Base-by-base conservation (phyloP, 371 early-diverging fungal species). In the Mortierella sp. region DNA sequence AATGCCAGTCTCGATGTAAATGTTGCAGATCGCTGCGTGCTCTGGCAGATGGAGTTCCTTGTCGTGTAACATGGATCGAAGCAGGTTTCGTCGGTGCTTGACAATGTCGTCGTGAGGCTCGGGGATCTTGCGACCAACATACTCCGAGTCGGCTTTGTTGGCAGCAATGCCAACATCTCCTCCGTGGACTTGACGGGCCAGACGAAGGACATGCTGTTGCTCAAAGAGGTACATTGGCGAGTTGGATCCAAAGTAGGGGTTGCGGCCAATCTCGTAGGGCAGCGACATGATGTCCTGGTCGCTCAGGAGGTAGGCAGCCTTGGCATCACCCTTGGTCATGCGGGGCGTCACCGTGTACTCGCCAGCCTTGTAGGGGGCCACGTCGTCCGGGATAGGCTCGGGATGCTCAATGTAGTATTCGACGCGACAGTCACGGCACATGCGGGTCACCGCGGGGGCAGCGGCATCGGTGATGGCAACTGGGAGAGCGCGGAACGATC, bases 151-250 rank as follows among this genome's bases (percentile, higher is more conserved):
- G 22, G 44, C 55, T n/a, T 44, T 41, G 43, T 16, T 16, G 4
- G 58, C 55, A 24, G 58, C 71, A 1, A 85, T 73, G 24, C 85
- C 80, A 6, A 77, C 39, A 48, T 80, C 80, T 8, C 85, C 85
- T 24, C 85, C 80, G 65, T 79, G 85, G 9, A 85, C 70, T n/a
- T 50, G 47, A 2, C 85, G 66, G 8, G 80, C 74, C 31, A 71
- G 39, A 1, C 19, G 26, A 29, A 70, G 41, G n/a, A 85, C 47
- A 8, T 70, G 29, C 8, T 65, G 29, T n/a, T 68, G 39, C 1
- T 73, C 70, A 39, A 74, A 85, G 1, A 85, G 64, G 16, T 76
- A 74, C 85, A 85, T 77, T 1, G 77, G 80, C 7, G 80, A 61
- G 2, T 77, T 74, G 19, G 7, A 8, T 9, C 75, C 52, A 41